phyloP scores from a whole-genome alignment of 257 asterid genomes.

The Rauvolfia tetraphylla region DNA sequence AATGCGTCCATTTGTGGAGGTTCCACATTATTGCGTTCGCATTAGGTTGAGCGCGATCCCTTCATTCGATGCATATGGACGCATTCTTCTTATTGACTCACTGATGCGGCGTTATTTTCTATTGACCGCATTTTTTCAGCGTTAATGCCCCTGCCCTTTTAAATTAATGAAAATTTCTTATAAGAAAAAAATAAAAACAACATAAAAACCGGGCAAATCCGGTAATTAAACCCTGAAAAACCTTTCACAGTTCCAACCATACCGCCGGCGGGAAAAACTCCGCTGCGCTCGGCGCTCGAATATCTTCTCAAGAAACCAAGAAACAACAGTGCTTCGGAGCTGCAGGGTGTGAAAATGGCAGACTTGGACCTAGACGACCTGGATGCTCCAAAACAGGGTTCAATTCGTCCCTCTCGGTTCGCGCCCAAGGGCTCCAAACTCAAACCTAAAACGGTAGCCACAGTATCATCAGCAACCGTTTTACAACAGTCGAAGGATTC shows the following conservation, averaged over 20 bases:
- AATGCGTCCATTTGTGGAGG: too few species aligned
- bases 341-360: slow-evolving; percentile 24
- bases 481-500: not conserved
- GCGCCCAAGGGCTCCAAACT: slow-evolving; percentile 63
- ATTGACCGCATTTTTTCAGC: too few species aligned
- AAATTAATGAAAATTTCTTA: too few species aligned
- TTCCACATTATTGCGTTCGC: too few species aligned
- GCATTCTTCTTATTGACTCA: too few species aligned
- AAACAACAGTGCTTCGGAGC: not conserved
- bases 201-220: too few species aligned
- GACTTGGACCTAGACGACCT: slow-evolving; percentile 61
- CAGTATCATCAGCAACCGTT: slow-evolving; percentile 17
- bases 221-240: not conserved
- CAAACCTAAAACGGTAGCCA: slow-evolving; percentile 35
- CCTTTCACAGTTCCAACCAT: not conserved
- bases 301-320: not conserved
- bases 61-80: too few species aligned
- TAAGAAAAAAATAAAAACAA: too few species aligned
- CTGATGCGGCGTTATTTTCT: too few species aligned
- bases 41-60: too few species aligned
- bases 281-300: not conserved
- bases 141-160: too few species aligned
- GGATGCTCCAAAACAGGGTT: slow-evolving; percentile 30
- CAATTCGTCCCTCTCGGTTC: slow-evolving; percentile 44
- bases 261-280: not conserved